Evolutionary conservation across 1,284 basidiomycete genomes (phyloP).

Genomic region (Ganoderma boninense): DNA sequence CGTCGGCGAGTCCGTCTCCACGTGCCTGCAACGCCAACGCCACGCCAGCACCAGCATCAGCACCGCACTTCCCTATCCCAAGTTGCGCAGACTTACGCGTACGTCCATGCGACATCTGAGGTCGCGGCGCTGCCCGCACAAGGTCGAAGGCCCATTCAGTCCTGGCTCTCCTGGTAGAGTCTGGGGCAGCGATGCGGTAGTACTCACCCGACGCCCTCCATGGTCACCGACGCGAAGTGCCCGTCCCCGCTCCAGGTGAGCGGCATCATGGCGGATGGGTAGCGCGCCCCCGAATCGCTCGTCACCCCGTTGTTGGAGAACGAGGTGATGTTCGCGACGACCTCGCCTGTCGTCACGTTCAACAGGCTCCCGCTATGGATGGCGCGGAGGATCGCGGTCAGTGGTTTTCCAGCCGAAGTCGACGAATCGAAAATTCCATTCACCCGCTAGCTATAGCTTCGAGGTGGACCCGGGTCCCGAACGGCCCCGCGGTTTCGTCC

Average conservation of each 20-base stretch:
- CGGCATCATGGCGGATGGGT: slow-evolving; percentile 1
- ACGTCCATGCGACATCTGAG: not conserved
- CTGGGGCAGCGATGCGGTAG: too few relatives aligned
- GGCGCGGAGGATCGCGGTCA: not conserved
- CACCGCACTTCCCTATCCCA: not conserved
- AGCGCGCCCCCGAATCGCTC: not conserved
- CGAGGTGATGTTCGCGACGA: slow-evolving; percentile 5
- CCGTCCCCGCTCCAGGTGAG: slow-evolving; percentile 9
- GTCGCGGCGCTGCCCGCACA: too few relatives aligned
- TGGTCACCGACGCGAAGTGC: slow-evolving; percentile 3
- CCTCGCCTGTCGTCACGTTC: slow-evolving; percentile 1
- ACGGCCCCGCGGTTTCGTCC: slow-evolving; percentile 1
- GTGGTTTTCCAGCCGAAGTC: not conserved
- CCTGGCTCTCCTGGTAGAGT: too few relatives aligned
- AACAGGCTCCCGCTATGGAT: slow-evolving; percentile 3
- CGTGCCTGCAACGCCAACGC: not conserved
- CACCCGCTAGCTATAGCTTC: slow-evolving; percentile 3
- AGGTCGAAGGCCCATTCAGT: not conserved
- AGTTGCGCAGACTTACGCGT: not conserved
- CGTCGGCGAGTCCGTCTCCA: slow-evolving; percentile 8
- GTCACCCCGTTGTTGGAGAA: not conserved
- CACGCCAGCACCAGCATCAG: not conserved
- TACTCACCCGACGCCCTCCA: slow-evolving; percentile 5
- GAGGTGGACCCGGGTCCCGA: slow-evolving; percentile 6
- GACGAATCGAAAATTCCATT: not conserved